These are phyloP conservation scores for Geotrichum macrosporum DNA, from an alignment of 1,139 yeast species.

Conservation along the genomic window DNA sequence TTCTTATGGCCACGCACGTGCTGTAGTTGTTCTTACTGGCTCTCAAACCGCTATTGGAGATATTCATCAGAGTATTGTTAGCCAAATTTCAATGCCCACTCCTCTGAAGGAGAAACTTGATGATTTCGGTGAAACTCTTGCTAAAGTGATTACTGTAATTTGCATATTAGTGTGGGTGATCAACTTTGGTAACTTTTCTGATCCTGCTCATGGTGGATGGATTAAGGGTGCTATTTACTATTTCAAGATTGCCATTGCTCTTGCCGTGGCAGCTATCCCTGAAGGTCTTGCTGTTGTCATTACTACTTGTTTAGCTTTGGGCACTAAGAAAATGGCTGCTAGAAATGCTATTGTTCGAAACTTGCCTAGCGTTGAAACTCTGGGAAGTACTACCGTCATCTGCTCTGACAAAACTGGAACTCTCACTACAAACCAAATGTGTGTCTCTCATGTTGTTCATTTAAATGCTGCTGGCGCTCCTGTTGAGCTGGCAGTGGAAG, in stretches of 20 bases:
- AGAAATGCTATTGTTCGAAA: conserved; percentile 49
- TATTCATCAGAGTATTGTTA: conserved; percentile 41
- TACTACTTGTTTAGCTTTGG: conserved; percentile 50
- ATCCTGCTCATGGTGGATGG: conserved; percentile 41
- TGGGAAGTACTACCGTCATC: conserved; percentile 45
- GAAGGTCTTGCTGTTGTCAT: conserved; percentile 49
- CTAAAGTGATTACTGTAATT: conserved; percentile 44
- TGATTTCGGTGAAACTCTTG: conserved; percentile 41
- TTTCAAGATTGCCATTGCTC: conserved; percentile 50
- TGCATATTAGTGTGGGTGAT: conserved; percentile 45
- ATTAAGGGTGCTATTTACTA: conserved; percentile 47
- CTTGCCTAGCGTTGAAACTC: conserved; percentile 39
- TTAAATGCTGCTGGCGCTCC: conserved; percentile 41
- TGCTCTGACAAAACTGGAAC: conserved; percentile 77
- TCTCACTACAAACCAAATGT: conserved; percentile 47
- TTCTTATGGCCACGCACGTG: conserved; percentile 46
- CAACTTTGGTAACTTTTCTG: conserved; percentile 42
- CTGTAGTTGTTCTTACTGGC: conserved; percentile 45
- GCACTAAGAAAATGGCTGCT: conserved; percentile 49
- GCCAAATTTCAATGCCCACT: conserved; percentile 36
- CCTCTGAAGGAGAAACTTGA: conserved; percentile 39
- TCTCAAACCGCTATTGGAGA: conserved; percentile 45
- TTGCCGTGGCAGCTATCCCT: conserved; percentile 51
- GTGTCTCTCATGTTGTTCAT: conserved; percentile 38
- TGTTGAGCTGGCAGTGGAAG: conserved; percentile 44